These are phyloP conservation scores for Microcos paniculata DNA, from an alignment of 345 rosid species.

Conservation along the genomic window DNA sequence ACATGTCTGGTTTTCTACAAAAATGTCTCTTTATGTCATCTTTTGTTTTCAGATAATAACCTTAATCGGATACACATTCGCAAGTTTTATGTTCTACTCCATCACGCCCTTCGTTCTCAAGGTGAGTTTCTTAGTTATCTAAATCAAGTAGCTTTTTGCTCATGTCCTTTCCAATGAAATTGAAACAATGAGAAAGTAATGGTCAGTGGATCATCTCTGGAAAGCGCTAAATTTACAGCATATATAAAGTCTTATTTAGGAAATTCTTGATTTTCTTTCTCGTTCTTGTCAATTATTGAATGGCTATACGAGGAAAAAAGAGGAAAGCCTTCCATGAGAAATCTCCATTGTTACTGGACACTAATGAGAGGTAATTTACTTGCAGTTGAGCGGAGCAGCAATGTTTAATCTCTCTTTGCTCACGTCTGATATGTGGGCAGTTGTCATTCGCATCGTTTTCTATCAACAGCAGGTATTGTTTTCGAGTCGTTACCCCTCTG, in stretches of 20 bases:
- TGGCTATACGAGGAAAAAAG: neutral
- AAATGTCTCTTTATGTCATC: neutral
- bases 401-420: slow-evolving; percentile 60
- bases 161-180: neutral
- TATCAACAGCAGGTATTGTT: slow-evolving; percentile 46
- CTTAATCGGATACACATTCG: slow-evolving; percentile 31
- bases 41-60: slow-evolving; percentile 42
- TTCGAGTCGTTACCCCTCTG: neutral
- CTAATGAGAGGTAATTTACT: neutral
- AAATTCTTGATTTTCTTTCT: neutral
- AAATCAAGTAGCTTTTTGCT: neutral
- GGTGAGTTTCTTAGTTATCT: slow-evolving; percentile 28
- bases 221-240: neutral
- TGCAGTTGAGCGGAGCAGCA: slow-evolving; percentile 56
- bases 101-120: slow-evolving; percentile 45
- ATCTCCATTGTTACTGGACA: neutral
- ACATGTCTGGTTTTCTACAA: neutral
- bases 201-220: neutral
- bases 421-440: slow-evolving; percentile 67
- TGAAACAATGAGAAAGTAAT: neutral
- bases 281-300: neutral
- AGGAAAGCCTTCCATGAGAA: no score
- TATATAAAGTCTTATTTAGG: neutral
- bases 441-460: slow-evolving; percentile 43
- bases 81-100: slow-evolving; percentile 43